phyloP scores from a whole-genome alignment of 805 yeast genomes.

The Wickerhamiella brachini region DNA sequence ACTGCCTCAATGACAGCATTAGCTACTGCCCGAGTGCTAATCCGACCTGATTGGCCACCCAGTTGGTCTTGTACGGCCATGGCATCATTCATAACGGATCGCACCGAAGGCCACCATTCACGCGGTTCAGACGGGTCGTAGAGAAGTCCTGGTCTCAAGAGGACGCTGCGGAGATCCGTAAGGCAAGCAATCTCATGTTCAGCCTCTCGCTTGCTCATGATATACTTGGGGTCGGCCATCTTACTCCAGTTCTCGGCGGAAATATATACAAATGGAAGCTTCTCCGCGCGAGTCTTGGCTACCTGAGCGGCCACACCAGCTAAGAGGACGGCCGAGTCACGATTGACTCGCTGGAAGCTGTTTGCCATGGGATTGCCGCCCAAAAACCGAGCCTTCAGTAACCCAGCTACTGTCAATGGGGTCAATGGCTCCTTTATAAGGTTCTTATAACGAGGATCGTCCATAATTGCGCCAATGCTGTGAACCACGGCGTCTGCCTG shows the following conservation, averaged over 20 bases:
- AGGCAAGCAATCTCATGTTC: constrained; percentile 36
- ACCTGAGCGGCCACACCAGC: constrained; percentile 35
- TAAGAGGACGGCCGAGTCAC: constrained; percentile 50
- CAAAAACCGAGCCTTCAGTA: constrained; percentile 20
- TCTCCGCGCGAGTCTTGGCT: background rate
- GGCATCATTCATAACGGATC: constrained; percentile 31
- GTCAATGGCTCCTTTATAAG: constrained; percentile 17
- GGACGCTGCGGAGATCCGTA: constrained; percentile 42
- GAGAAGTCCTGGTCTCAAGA: constrained; percentile 76
- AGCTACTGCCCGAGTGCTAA: constrained; percentile 50
- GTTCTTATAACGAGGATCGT: constrained; percentile 52
- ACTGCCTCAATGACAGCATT: constrained; percentile 41
- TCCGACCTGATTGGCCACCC: constrained; percentile 31
- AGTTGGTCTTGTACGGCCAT: constrained; percentile 33
- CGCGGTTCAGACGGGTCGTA: constrained; percentile 34
- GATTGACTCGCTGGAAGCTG: constrained; percentile 46
- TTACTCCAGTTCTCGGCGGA: constrained; percentile 71
- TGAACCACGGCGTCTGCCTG: constrained; percentile 62
- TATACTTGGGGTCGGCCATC: constrained; percentile 54
- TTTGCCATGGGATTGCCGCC: constrained; percentile 44
- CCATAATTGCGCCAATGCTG: constrained; percentile 64
- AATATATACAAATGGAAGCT: constrained; percentile 46
- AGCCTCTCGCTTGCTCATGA: constrained; percentile 63
- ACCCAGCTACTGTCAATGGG: constrained; percentile 5
- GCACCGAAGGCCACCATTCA: constrained; percentile 15